A percentile compares a stretch with the other conserved stretches of the same genome.
Evolutionary conservation across 164 flowering plant genomes (phyloP).

Genomic region (Piper longum): DNA sequence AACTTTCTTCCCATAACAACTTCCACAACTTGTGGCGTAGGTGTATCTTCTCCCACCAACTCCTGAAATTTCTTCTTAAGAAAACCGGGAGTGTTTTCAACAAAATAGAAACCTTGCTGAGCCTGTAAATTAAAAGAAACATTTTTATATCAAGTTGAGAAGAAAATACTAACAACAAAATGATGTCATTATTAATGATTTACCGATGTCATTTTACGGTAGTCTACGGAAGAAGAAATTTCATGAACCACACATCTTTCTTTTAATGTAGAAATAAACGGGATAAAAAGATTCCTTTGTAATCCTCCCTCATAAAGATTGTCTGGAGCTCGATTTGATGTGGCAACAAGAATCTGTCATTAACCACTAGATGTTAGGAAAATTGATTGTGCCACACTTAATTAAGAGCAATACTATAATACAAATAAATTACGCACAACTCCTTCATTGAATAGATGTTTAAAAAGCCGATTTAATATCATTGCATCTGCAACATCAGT

Average conservation of each 20-base stretch:
- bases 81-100: conserved; percentile 42
- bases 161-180: not conserved
- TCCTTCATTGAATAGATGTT: conserved; percentile 73
- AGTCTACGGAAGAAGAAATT: conserved; percentile 82
- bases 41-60: conserved; percentile 42
- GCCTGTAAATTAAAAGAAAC: conserved; percentile 33
- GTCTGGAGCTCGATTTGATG: conserved; percentile 98
- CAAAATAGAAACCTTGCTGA: conserved; percentile 74
- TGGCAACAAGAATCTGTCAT: conserved; percentile 78
- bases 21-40: conserved; percentile 76
- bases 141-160: not conserved
- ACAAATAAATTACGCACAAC: conserved; percentile 37
- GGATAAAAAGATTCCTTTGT: conserved; percentile 95
- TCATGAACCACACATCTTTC: conserved; percentile 82
- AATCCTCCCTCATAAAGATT: conserved; percentile 90
- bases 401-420: no score
- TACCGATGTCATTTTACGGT: conserved; percentile 91
- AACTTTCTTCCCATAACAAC: conserved; percentile 92
- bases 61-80: conserved; percentile 56
- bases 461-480: conserved; percentile 79
- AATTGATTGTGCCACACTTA: no score
- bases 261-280: conserved; percentile 88
- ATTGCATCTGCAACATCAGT: conserved; percentile 99
- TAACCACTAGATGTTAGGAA: not conserved
- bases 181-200: not conserved